phyloP scores from a whole-genome alignment of 495 filamentous ascomycete species.

The Barbatosphaeria neglecta region DNA sequence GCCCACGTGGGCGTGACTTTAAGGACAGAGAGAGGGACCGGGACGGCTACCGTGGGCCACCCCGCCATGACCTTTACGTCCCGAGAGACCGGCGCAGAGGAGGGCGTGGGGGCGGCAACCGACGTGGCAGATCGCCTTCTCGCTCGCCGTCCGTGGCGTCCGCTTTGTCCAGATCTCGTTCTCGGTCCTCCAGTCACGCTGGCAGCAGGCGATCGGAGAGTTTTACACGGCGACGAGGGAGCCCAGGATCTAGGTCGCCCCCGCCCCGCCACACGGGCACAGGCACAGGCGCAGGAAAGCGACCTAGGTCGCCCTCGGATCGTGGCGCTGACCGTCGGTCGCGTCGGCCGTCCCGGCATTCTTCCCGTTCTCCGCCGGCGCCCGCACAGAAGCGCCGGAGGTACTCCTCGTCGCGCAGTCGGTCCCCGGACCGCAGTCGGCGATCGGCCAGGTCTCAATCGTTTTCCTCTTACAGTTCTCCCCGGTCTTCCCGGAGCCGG shows the following conservation, averaged over 20 bases:
- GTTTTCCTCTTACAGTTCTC: background rate
- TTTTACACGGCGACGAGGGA: slow-evolving; percentile 21
- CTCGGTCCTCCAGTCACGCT: slow-evolving; percentile 15
- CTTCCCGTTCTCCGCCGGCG: background rate
- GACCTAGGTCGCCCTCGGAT: slow-evolving; percentile 27
- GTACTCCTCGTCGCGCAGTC: slow-evolving; percentile 15
- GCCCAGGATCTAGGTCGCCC: slow-evolving; percentile 32
- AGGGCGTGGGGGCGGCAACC: slow-evolving; percentile 15
- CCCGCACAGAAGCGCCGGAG: slow-evolving; percentile 19
- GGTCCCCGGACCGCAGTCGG: slow-evolving; percentile 3
- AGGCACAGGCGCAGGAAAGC: slow-evolving; percentile 24
- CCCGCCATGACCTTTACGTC: slow-evolving; percentile 17
- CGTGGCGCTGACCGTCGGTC: slow-evolving; percentile 11
- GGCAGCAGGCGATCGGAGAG: slow-evolving; percentile 22
- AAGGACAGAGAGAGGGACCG: slow-evolving; percentile 11
- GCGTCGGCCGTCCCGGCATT: background rate
- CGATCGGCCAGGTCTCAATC: background rate
- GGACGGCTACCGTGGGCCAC: slow-evolving; percentile 7
- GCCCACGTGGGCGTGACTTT: slow-evolving; percentile 33
- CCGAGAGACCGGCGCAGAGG: slow-evolving; percentile 14
- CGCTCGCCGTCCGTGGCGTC: slow-evolving; percentile 17
- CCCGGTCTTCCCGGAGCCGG: slow-evolving; percentile 34
- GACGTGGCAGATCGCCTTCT: slow-evolving; percentile 19
- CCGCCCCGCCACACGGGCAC: too few relatives aligned
- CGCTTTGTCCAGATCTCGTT: slow-evolving; percentile 20